Percentiles rank a stretch among this genome's conserved stretches.
phyloP scores from a whole-genome alignment of 352 stramenopile genomes.

The Pythium diclinum region DNA sequence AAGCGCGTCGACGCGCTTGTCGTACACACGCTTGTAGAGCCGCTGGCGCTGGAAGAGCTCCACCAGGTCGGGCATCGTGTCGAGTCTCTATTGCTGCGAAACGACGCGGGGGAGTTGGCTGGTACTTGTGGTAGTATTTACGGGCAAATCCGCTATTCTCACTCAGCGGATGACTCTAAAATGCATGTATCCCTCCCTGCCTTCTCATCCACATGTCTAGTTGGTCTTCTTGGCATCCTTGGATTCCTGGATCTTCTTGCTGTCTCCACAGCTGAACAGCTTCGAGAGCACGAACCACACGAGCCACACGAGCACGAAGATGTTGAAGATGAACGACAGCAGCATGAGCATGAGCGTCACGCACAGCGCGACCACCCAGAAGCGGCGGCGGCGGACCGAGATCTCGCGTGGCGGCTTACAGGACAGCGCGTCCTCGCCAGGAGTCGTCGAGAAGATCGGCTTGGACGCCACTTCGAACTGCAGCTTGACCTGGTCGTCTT shows the following conservation, averaged over 20 bases:
- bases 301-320: slow-evolving; percentile 54
- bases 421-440: slow-evolving; percentile 39
- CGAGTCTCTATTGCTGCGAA: background rate
- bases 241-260: slow-evolving; percentile 27
- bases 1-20: slow-evolving; percentile 47
- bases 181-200: background rate
- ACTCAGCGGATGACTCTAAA: background rate
- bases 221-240: slow-evolving; percentile 26
- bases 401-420: slow-evolving; percentile 51
- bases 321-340: slow-evolving; percentile 50
- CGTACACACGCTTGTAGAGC: slow-evolving; percentile 52
- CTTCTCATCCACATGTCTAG: slow-evolving; percentile 5
- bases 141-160: slow-evolving; percentile 7
- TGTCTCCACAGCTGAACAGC: slow-evolving; percentile 22
- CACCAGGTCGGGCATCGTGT: slow-evolving; percentile 41
- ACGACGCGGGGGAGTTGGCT: background rate
- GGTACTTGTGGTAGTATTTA: background rate
- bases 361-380: slow-evolving; percentile 44
- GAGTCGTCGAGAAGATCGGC: slow-evolving; percentile 35
- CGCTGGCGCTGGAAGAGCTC: slow-evolving; percentile 48
- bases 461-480: slow-evolving; percentile 53
- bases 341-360: slow-evolving; percentile 38
- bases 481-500: slow-evolving; percentile 69
- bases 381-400: slow-evolving; percentile 29
- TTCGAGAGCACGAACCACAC: slow-evolving; percentile 59